Evolutionary conservation across 352 stramenopile species (phyloP).

Genomic region (Pythium plurisporium): DNA sequence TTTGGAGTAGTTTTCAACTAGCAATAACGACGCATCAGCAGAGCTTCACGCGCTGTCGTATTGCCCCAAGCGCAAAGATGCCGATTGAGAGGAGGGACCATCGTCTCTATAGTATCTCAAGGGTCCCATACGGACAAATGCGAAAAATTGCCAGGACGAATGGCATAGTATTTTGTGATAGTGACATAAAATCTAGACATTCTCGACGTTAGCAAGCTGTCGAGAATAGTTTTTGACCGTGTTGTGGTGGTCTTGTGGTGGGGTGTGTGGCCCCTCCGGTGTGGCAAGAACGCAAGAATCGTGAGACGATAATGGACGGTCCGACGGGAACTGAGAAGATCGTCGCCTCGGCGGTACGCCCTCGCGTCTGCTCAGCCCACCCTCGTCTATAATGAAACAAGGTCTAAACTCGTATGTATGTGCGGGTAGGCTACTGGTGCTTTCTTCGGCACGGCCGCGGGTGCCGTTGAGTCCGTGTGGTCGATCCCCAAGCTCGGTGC

Average conservation of each 20-base stretch:
- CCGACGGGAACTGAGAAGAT: conserved; percentile 74
- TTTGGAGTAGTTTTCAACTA: conserved; percentile 95
- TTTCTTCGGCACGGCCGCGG: conserved; percentile 69
- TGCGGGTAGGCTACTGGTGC: conserved; percentile 51
- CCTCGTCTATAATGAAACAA: not conserved
- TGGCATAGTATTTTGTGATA: not conserved
- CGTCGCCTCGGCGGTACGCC: conserved; percentile 58
- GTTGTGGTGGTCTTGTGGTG: not conserved
- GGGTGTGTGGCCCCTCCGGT: too few species aligned
- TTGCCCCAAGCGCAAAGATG: conserved; percentile 93
- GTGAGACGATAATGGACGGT: conserved; percentile 48
- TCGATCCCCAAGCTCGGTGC: conserved; percentile 82
- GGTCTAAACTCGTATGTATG: too few species aligned
- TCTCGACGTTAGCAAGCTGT: conserved; percentile 15
- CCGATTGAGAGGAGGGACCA: fast-evolving
- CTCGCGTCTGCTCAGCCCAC: not conserved
- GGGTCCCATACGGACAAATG: conserved; percentile 28
- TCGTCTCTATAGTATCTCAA: conserved; percentile 14
- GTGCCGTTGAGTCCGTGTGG: conserved; percentile 84
- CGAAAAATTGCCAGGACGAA: not conserved
- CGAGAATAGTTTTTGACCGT: conserved; percentile 8
- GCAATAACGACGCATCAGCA: conserved; percentile 93
- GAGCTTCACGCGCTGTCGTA: conserved; percentile 91
- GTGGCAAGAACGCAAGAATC: conserved; percentile 14
- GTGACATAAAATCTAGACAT: conserved; percentile 8